Evolutionary conservation across 106 monocot species (phyloP).

Genomic region (Chionographis japonica): DNA sequence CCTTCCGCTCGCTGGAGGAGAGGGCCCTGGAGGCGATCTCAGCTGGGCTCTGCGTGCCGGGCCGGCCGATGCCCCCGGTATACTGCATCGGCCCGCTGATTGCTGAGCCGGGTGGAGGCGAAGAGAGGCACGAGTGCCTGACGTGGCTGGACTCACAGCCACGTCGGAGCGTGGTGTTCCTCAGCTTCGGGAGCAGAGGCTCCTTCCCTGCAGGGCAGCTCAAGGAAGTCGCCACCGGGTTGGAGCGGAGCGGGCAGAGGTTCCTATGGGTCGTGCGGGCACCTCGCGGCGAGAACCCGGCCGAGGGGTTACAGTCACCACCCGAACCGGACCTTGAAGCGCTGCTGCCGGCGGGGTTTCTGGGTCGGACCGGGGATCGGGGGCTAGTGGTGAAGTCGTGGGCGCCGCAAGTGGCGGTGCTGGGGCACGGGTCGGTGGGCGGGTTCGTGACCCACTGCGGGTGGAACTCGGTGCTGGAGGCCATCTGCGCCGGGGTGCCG

Average conservation of each 20-base stretch:
- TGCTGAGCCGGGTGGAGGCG: neutral
- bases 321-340: constrained; percentile 24
- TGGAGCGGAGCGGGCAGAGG: constrained; percentile 40
- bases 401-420: constrained; percentile 12
- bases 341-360: constrained; percentile 18
- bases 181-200: constrained; percentile 53
- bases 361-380: constrained; percentile 25
- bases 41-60: constrained; percentile 20
- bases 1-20: constrained; percentile 22
- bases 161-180: constrained; percentile 36
- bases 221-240: constrained; percentile 35
- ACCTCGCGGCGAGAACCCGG: neutral
- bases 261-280: constrained; percentile 44
- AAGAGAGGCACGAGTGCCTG: constrained; percentile 12
- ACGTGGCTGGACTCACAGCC: constrained; percentile 31
- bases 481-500: constrained; percentile 25
- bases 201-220: constrained; percentile 24
- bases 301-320: neutral
- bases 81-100: constrained; percentile 20
- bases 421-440: neutral
- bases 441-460: constrained; percentile 15
- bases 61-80: neutral
- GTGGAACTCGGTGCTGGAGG: constrained; percentile 17
- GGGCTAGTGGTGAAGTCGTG: constrained; percentile 21
- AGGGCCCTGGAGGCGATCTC: constrained; percentile 15